These are phyloP conservation scores for Salix viminalis DNA, from an alignment of 345 rosid genomes.

Conservation along the genomic window DNA sequence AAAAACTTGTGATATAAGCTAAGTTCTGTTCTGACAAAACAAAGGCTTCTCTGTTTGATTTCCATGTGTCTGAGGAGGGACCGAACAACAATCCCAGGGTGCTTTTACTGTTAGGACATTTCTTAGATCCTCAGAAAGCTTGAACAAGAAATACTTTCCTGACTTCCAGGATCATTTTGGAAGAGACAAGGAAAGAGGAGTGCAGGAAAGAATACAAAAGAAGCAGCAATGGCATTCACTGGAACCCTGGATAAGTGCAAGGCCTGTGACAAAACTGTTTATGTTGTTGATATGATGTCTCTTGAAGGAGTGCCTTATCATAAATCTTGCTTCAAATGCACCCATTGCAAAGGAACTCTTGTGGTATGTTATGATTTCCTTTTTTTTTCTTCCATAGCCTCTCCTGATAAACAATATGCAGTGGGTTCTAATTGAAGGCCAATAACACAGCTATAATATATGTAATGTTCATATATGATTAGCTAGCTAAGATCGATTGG, in stretches of 20 bases:
- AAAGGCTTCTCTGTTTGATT: constrained; percentile 31
- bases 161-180: background rate
- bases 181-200: background rate
- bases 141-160: background rate
- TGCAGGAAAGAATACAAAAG: background rate
- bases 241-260: constrained; percentile 93
- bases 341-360: constrained; percentile 91
- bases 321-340: constrained; percentile 84
- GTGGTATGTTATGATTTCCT: constrained; percentile 38
- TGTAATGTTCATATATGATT: background rate
- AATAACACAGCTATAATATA: background rate
- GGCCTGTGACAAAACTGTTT: constrained; percentile 84
- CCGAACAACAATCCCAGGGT: background rate
- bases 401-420: background rate
- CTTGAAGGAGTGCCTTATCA: constrained; percentile 85
- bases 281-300: constrained; percentile 79
- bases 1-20: constrained; percentile 33
- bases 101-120: background rate
- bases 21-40: constrained; percentile 29
- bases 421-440: background rate
- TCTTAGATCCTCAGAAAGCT: background rate
- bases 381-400: too few species aligned
- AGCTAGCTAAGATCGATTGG: background rate
- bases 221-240: constrained; percentile 60
- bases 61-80: constrained; percentile 36